A percentile compares a stretch with the other conserved stretches of the same genome.
phyloP scores from a whole-genome alignment of 768 basidiomycete genomes.

The Porpolomopsis calyptriformis region DNA sequence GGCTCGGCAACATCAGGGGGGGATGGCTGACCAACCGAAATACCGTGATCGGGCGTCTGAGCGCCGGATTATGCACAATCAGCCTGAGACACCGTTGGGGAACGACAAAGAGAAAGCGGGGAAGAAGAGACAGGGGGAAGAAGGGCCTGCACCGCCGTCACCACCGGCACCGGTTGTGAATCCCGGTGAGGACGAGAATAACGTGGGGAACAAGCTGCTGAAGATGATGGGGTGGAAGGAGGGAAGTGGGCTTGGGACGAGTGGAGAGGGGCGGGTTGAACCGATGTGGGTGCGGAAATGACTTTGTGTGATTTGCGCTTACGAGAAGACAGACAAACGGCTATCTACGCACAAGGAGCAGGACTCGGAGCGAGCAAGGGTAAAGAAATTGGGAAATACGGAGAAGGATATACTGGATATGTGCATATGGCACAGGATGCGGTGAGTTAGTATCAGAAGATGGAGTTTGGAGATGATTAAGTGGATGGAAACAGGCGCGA shows the following conservation, averaged over 20 bases:
- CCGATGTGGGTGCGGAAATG: conserved; percentile 52
- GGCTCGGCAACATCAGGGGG: conserved; percentile 20
- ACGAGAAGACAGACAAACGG: conserved; percentile 48
- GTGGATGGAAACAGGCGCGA: conserved; percentile 4
- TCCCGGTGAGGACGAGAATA: conserved; percentile 71
- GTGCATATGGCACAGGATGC: conserved; percentile 58
- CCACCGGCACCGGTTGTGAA: conserved; percentile 56
- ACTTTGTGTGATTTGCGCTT: conserved; percentile 3
- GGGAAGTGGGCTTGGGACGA: conserved; percentile 75
- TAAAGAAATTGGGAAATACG: conserved; percentile 65
- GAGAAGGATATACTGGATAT: conserved; percentile 60
- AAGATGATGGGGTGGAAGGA: conserved; percentile 99
- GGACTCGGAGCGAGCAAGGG: conserved; percentile 91
- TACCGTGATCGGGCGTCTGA: conserved; percentile 95
- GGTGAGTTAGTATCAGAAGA: not conserved
- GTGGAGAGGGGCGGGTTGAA: conserved; percentile 77
- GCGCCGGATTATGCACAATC: conserved; percentile 82
- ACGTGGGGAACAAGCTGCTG: conserved; percentile 85
- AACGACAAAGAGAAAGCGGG: conserved; percentile 18
- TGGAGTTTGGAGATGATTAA: not conserved
- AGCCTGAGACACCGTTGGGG: conserved; percentile 73
- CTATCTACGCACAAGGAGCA: conserved; percentile 78
- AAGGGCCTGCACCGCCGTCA: conserved; percentile 52
- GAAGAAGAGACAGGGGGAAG: conserved; percentile 38
- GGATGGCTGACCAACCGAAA: conserved; percentile 48